Conservation (phyloP, 345 rosid genomes). For the Garcia nutans region DNA sequence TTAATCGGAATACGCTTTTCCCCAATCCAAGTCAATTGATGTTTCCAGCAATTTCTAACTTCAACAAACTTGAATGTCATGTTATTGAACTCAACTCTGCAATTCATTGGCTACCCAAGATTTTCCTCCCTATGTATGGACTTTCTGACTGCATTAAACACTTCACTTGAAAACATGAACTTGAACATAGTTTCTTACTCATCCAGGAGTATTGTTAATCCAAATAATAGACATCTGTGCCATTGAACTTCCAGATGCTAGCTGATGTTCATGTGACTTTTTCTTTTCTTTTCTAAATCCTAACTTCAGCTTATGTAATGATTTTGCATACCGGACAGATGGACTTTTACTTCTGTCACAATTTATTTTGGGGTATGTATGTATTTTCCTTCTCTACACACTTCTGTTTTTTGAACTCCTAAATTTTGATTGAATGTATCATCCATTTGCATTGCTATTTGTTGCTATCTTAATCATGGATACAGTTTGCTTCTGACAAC, state of each 20-base stretch:
- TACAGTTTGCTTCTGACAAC: constrained; percentile 1
- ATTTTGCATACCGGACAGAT: constrained; percentile 41
- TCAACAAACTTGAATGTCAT: not conserved
- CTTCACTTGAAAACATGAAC: not conserved
- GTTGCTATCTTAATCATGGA: not conserved
- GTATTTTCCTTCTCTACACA: constrained; percentile 14
- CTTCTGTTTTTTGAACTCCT: not conserved
- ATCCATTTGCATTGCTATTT: not conserved
- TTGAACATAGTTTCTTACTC: not conserved
- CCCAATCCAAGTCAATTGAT: not conserved
- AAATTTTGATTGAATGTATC: not conserved
- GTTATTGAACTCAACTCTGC: not conserved
- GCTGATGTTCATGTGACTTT: not conserved
- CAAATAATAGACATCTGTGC: not conserved
- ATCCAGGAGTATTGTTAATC: not conserved
- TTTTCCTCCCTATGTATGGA: not conserved
- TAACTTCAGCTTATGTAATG: constrained; percentile 15
- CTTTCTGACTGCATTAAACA: not conserved
- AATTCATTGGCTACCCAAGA: not conserved
- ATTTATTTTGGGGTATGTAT: constrained; percentile 77
- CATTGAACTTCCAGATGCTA: constrained; percentile 1
- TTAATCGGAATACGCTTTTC: not conserved
- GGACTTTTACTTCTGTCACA: constrained; percentile 62
- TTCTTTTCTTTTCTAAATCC: not conserved
- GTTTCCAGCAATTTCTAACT: not conserved